phyloP scores from a whole-genome alignment of 768 basidiomycete genomes.

The Boletus vermiculosoides region DNA sequence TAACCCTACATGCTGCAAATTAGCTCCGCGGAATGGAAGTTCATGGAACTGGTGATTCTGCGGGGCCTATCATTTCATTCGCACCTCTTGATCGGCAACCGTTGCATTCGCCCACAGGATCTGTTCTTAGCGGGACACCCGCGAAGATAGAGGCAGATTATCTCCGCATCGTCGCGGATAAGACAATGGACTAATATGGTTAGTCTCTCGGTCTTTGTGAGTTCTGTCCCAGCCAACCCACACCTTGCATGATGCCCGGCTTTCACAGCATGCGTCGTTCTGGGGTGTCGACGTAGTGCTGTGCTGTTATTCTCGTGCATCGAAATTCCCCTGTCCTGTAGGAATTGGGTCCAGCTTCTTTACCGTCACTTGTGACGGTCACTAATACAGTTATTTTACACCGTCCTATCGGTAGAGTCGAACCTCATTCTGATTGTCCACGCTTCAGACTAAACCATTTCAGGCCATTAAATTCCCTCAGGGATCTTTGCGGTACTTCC shows the following conservation, averaged over 20 bases:
- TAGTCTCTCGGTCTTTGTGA: slow-evolving; percentile 8
- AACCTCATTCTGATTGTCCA: slow-evolving; percentile 2
- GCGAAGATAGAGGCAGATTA: slow-evolving; percentile 16
- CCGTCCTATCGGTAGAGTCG: not conserved
- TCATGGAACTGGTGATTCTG: slow-evolving; percentile 9
- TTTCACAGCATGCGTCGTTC: not conserved
- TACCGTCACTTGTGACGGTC: not conserved
- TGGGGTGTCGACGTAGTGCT: not conserved
- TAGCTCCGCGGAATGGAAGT: slow-evolving; percentile 25
- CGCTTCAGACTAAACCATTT: slow-evolving; percentile 19
- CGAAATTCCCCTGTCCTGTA: not conserved
- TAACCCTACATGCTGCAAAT: not conserved
- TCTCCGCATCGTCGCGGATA: slow-evolving; percentile 20
- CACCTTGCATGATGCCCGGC: not conserved
- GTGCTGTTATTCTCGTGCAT: not conserved
- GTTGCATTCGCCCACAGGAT: not conserved
- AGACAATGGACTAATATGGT: slow-evolving; percentile 5
- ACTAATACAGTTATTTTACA: not conserved
- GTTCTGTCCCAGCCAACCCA: not conserved
- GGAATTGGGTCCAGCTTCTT: not conserved
- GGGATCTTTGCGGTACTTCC: not conserved
- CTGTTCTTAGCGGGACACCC: slow-evolving; percentile 5
- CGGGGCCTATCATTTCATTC: slow-evolving; percentile 18
- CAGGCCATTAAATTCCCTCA: slow-evolving; percentile 11
- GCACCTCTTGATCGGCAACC: slow-evolving; percentile 8